phyloP scores from a whole-genome alignment of 169 alveolate genomes.

The Perkinsus olseni region DNA sequence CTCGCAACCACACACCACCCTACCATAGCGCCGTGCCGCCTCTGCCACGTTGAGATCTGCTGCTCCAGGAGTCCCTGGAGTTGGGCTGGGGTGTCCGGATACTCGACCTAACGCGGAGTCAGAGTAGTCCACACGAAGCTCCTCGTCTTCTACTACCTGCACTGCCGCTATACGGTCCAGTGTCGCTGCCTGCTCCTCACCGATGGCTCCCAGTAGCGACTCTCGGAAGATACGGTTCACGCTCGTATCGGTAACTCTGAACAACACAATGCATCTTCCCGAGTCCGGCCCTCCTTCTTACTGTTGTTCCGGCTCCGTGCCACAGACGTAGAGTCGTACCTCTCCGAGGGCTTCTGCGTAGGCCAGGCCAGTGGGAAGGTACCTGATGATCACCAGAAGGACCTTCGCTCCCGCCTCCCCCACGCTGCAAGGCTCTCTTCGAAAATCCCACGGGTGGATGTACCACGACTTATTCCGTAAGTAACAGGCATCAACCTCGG shows the following conservation, averaged over 20 bases:
- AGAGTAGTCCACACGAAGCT: too few species aligned
- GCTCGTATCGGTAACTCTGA: background rate
- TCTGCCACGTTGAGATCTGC: background rate
- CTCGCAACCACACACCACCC: background rate
- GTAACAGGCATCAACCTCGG: too few species aligned
- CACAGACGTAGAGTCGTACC: background rate
- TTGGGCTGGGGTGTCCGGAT: background rate
- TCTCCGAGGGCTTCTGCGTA: background rate
- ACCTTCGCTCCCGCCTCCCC: too few species aligned
- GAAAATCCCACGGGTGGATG: too few species aligned
- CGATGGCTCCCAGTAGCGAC: background rate
- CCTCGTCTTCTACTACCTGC: too few species aligned
- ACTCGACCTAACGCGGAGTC: background rate
- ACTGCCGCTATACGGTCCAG: background rate
- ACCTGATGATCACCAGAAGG: too few species aligned
- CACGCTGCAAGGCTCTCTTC: too few species aligned
- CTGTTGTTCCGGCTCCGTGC: background rate
- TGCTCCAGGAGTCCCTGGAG: background rate
- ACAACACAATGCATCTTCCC: background rate
- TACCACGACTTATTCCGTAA: too few species aligned
- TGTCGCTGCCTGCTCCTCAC: background rate
- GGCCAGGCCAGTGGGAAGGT: background rate
- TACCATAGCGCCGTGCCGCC: background rate
- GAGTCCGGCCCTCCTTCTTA: too few species aligned
- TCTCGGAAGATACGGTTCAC: background rate